Conservation (phyloP, 140 eudicot genomes). For the Anethum foeniculum region DNA sequence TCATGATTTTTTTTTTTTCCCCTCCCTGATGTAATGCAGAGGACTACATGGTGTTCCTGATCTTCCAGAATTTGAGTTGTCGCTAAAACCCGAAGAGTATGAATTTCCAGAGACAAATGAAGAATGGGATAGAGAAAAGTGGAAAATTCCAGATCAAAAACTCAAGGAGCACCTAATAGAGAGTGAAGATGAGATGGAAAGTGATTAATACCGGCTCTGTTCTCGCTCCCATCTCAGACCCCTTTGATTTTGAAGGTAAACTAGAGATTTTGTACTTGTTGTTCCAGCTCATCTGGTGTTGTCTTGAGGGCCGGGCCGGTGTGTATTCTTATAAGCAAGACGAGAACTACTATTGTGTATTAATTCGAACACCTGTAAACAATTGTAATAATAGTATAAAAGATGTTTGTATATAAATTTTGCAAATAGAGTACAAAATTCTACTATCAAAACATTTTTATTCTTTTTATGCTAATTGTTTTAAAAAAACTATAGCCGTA, state of each 20-base stretch:
- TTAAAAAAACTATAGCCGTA: no score
- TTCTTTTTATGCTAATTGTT: no score
- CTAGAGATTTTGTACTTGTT: neutral
- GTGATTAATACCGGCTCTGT: neutral
- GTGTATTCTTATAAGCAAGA: neutral
- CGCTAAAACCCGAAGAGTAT: slow-evolving; percentile 74
- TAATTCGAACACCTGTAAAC: neutral
- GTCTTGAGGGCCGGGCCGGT: neutral
- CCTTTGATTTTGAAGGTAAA: neutral
- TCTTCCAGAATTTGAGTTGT: slow-evolving; percentile 80
- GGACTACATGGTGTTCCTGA: slow-evolving; percentile 60
- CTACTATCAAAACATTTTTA: no score
- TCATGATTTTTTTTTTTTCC: neutral
- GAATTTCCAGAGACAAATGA: slow-evolving; percentile 49
- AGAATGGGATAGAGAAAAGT: slow-evolving; percentile 54
- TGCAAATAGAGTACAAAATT: neutral
- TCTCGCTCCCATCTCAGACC: neutral
- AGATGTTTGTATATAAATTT: neutral
- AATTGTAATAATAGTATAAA: neutral
- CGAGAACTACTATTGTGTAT: neutral
- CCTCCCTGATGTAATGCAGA: slow-evolving; percentile 30
- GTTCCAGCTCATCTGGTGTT: neutral
- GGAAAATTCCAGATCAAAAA: slow-evolving; percentile 49
- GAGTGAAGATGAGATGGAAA: slow-evolving; percentile 37
- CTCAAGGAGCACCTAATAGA: slow-evolving; percentile 63